Evolutionary conservation across 2,329 filamentous ascomycete genomes (phyloP).

Genomic region (Diaporthe batatas): DNA sequence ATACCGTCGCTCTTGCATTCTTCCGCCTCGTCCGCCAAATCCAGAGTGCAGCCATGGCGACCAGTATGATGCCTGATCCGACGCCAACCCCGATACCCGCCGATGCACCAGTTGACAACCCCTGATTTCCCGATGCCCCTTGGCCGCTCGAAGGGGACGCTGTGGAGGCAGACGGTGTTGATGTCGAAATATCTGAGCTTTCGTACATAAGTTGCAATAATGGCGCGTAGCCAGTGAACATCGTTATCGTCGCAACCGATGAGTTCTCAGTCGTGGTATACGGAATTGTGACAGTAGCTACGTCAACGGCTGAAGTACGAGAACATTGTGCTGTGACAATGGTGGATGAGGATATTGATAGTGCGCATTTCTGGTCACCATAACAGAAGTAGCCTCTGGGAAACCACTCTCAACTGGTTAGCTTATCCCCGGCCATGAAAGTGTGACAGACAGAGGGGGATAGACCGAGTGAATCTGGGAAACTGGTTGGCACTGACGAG

Average conservation of each 20-base stretch:
- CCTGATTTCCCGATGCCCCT: neutral
- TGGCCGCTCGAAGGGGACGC: neutral
- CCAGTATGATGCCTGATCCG: neutral
- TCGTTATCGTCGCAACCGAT: neutral
- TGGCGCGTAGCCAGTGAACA: neutral
- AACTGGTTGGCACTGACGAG: neutral
- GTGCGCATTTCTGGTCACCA: neutral
- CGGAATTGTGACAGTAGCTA: neutral
- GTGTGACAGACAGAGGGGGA: no score
- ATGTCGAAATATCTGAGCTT: neutral
- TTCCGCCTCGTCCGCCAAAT: constrained; percentile 1
- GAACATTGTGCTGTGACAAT: neutral
- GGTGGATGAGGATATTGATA: neutral
- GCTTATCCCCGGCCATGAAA: neutral
- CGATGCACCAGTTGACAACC: neutral
- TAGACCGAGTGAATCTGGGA: no score
- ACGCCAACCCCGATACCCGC: constrained; percentile 7
- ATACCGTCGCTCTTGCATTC: neutral
- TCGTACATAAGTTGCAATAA: constrained; percentile 13
- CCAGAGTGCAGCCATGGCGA: neutral
- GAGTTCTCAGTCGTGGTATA: constrained; percentile 4
- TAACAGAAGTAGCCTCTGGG: neutral
- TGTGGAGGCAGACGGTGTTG: neutral
- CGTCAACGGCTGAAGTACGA: neutral
- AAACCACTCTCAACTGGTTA: neutral